Evolutionary conservation across 768 basidiomycete genomes (phyloP).

Genomic region (Tylopilus sp.): DNA sequence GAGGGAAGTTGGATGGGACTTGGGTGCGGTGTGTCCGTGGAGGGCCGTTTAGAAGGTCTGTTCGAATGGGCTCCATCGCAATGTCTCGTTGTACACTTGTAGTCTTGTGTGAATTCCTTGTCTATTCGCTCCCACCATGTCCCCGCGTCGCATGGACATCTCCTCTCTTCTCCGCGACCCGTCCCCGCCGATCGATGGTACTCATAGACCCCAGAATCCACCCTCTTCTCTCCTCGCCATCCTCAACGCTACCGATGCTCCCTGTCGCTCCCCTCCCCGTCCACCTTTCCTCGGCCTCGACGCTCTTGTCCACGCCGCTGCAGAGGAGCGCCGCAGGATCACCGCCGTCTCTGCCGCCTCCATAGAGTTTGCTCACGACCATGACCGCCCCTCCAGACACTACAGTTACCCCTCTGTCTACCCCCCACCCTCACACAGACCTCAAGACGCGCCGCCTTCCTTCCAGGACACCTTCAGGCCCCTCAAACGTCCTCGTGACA

Average conservation of each 20-base stretch:
- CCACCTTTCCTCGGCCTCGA: slow-evolving; percentile 42
- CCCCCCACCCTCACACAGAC: not conserved
- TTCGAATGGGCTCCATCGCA: slow-evolving; percentile 51
- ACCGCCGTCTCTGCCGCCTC: slow-evolving; percentile 17
- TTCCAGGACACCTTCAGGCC: slow-evolving; percentile 11
- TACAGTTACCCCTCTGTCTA: not conserved
- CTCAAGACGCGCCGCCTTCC: not conserved
- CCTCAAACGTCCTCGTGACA: slow-evolving; percentile 23
- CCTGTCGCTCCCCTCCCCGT: not conserved
- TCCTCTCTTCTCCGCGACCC: slow-evolving; percentile 61
- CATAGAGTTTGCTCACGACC: slow-evolving; percentile 15
- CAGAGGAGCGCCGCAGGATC: slow-evolving; percentile 59
- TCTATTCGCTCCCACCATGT: slow-evolving; percentile 36
- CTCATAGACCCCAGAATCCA: not conserved
- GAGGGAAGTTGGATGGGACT: slow-evolving; percentile 70
- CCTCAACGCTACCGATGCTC: slow-evolving; percentile 11
- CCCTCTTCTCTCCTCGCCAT: slow-evolving; percentile 20
- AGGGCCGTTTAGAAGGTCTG: slow-evolving; percentile 25
- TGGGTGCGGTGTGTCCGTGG: slow-evolving; percentile 77
- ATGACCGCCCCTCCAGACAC: slow-evolving; percentile 13
- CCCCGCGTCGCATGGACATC: slow-evolving; percentile 69
- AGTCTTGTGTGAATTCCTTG: slow-evolving; percentile 1
- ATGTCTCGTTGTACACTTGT: slow-evolving; percentile 84
- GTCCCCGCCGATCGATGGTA: slow-evolving; percentile 1
- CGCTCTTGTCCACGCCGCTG: slow-evolving; percentile 68